Base-by-base conservation (phyloP, 2,329 filamentous ascomycete genomes). In the Talaromyces sp. region DNA sequence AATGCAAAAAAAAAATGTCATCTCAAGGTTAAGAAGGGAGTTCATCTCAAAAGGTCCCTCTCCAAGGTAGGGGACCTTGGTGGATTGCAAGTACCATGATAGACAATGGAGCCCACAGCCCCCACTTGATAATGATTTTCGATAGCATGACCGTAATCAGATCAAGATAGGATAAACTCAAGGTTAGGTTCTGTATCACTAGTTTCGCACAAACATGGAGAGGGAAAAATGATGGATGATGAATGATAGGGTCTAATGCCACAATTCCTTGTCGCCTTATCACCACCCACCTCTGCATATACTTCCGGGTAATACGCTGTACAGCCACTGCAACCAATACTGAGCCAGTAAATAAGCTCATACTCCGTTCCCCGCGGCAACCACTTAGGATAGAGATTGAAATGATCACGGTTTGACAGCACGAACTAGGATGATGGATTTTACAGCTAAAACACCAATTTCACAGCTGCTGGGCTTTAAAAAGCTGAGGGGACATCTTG, bases 21-120 rank as follows among this genome's bases (percentile, higher is more conserved):
- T n/a, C n/a, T n/a, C n/a, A n/a, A 41, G 24, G 9, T 5, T 27
- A 4, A 27, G 24, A 9, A 27, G 5, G 9, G 4, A 22, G 19
- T 27, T 41, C 17, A 13, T 3, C 20, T 16, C 20, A 22, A 42
- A n/a, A 42, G 27, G 16, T 42, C 24, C 14, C n/a, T 29, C 24
- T 20, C 8, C 9, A 27, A 11, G 22, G 24, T 27, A 27, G 27
- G 17, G 41, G 42, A 44, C 42, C 42, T 33, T 44, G 42, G 42
- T 44, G 42, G 42, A 30, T 30, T 32, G 41, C 11, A 44, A 20
- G 42, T 32, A 32, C 42, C 27, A 44, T 44, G 42, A 32, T 33
- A 27, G 42, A 33, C 42, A 44, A 30, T 14, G 13, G n/a, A 2
- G 8, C n/a, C 14, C 30, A 10, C 41, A 3, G 24, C 27, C 29